Evolutionary conservation across 2,329 filamentous ascomycete species (phyloP).

Genomic region (Drechslera avenae): DNA sequence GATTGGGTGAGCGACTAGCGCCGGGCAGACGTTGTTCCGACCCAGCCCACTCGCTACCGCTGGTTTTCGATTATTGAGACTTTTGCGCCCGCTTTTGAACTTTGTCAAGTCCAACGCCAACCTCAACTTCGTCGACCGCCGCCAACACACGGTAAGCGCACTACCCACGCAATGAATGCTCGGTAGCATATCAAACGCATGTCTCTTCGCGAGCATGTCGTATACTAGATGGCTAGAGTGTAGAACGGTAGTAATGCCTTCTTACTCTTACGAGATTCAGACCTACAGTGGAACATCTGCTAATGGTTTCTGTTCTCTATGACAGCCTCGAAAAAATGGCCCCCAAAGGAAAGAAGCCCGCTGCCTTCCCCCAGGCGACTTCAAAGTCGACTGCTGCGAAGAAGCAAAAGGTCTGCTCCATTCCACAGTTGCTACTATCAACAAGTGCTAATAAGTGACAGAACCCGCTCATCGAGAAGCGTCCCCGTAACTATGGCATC

Average conservation of each 20-base stretch:
- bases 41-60: conserved; percentile 24
- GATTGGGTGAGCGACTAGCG: conserved; percentile 24
- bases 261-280: conserved; percentile 48
- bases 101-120: conserved; percentile 29
- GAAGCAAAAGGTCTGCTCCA: conserved; percentile 85
- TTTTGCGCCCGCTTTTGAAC: conserved; percentile 19
- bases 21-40: conserved; percentile 16
- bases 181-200: conserved; percentile 42
- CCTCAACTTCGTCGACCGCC: conserved; percentile 42
- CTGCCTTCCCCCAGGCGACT: conserved; percentile 64
- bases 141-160: conserved; percentile 47
- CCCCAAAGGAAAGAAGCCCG: conserved; percentile 91
- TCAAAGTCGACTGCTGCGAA: conserved; percentile 78
- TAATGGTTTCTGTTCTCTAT: conserved; percentile 99
- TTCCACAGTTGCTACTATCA: neutral
- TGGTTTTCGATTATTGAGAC: conserved; percentile 24
- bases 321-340: conserved; percentile 76
- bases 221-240: conserved; percentile 47
- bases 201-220: conserved; percentile 38
- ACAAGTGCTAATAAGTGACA: conserved; percentile 50
- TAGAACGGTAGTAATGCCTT: conserved; percentile 45
- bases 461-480: conserved; percentile 99
- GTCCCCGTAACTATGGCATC: conserved; percentile 95
- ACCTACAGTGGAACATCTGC: conserved; percentile 67
- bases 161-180: conserved; percentile 35